A percentile compares a stretch with the other conserved stretches of the same genome.
Conservation (phyloP, 148 eudicot species). For the Camellia granthamiana region DNA sequence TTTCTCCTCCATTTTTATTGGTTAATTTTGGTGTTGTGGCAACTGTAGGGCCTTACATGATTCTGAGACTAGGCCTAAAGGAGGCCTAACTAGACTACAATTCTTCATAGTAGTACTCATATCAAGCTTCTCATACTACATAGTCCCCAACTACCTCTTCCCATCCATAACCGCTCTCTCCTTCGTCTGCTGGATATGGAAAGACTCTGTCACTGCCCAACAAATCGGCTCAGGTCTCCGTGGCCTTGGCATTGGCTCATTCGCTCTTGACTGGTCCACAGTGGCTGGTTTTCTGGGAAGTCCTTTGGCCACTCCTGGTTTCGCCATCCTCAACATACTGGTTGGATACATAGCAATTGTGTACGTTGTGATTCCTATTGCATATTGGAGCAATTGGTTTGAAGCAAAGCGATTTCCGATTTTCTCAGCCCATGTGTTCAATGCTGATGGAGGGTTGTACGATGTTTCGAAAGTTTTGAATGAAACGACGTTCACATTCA, state of each 20-base stretch:
- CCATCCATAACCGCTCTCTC: conserved; percentile 41
- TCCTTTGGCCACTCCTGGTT: conserved; percentile 44
- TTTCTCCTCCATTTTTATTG: neutral
- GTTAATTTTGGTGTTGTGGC: neutral
- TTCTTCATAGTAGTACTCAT: conserved; percentile 40
- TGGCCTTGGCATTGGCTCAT: conserved; percentile 43
- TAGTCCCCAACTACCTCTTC: conserved; percentile 21
- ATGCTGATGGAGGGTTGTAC: conserved; percentile 26
- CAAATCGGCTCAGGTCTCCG: conserved; percentile 39
- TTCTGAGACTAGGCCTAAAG: conserved; percentile 32
- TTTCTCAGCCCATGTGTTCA: conserved; percentile 35
- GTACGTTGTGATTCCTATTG: conserved; percentile 27
- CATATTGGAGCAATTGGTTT: conserved; percentile 36
- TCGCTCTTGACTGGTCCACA: conserved; percentile 45
- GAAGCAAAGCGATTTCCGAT: conserved; percentile 39
- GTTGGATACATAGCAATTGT: conserved; percentile 31
- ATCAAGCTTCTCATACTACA: conserved; percentile 42
- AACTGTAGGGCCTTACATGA: conserved; percentile 39
- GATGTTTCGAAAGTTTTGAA: conserved; percentile 24
- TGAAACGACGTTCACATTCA: conserved; percentile 26
- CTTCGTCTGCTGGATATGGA: conserved; percentile 43
- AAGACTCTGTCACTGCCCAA: conserved; percentile 39
- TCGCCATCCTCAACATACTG: conserved; percentile 35
- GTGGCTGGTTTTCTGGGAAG: conserved; percentile 42
- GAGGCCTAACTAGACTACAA: conserved; percentile 41